Evolutionary conservation across 768 basidiomycete genomes (phyloP).

Genomic region (Hygrophoropsis aurantiaca): DNA sequence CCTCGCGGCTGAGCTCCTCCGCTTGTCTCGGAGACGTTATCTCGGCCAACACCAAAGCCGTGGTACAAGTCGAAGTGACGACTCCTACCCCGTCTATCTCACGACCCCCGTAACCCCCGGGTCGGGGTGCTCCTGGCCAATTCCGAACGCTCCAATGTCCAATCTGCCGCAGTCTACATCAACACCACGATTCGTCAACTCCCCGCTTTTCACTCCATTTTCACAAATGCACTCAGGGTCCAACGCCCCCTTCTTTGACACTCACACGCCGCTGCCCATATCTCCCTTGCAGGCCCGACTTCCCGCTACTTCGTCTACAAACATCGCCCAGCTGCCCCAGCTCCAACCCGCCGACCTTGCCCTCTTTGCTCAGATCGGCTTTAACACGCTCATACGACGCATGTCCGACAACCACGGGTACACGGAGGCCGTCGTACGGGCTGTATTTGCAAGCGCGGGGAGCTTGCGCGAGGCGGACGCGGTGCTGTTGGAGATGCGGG

Average conservation of each 20-base stretch:
- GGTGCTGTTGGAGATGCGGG: constrained; percentile 37
- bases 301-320: too few species aligned
- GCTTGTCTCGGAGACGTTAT: constrained; percentile 9
- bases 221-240: neutral
- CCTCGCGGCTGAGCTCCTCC: constrained; percentile 10
- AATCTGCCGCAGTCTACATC: constrained; percentile 7
- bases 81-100: too few species aligned
- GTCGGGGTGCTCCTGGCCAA: too few species aligned
- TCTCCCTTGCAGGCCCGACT: neutral
- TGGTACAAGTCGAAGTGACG: constrained; percentile 11
- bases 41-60: constrained; percentile 6
- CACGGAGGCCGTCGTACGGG: constrained; percentile 37
- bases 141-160: too few species aligned
- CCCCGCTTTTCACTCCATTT: constrained; percentile 2
- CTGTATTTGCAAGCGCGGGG: constrained; percentile 32
- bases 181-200: constrained; percentile 16
- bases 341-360: constrained; percentile 15
- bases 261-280: neutral
- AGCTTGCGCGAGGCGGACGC: constrained; percentile 40
- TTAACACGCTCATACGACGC: constrained; percentile 30
- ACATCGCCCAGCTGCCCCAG: too few species aligned
- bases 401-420: constrained; percentile 50
- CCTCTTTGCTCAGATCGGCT: constrained; percentile 23
- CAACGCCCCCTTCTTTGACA: too few species aligned
- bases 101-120: too few species aligned